Conservation (phyloP, 306 rosid species). For the Luffa acutangula region DNA sequence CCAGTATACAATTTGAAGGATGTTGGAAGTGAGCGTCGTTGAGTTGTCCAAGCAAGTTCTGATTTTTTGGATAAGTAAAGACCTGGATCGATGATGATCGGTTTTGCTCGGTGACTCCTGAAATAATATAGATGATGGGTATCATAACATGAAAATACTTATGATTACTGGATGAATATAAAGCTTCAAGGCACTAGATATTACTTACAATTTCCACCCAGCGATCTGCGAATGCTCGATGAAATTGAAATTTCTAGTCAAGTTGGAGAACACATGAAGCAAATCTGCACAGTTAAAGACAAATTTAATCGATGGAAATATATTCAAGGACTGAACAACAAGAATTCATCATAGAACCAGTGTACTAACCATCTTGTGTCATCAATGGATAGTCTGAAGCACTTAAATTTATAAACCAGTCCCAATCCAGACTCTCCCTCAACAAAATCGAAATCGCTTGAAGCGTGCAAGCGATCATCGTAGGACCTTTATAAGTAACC, state of each 20-base stretch:
- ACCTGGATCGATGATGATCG: slow-evolving; percentile 63
- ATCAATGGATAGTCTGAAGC: slow-evolving; percentile 97
- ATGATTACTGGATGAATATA: neutral
- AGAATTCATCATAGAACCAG: neutral
- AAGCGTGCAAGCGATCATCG: slow-evolving; percentile 95
- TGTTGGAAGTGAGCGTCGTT: slow-evolving; percentile 80
- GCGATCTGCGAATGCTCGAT: slow-evolving; percentile 59
- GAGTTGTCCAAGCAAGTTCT: slow-evolving; percentile 69
- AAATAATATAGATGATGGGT: slow-evolving; percentile 5
- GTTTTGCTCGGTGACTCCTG: slow-evolving; percentile 91
- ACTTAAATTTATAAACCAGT: slow-evolving; percentile 95
- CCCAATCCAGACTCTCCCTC: slow-evolving; percentile 65
- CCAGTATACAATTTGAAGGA: slow-evolving; percentile 79
- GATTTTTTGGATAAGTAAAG: slow-evolving; percentile 60
- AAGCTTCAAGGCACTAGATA: neutral
- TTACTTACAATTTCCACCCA: slow-evolving; percentile 91
- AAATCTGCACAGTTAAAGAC: slow-evolving; percentile 51
- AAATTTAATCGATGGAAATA: neutral
- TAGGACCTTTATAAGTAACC: slow-evolving; percentile 97
- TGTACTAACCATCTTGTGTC: slow-evolving; percentile 86
- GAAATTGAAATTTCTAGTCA: slow-evolving; percentile 76
- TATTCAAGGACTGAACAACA: neutral
- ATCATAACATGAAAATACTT: neutral
- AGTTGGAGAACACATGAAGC: slow-evolving; percentile 73
- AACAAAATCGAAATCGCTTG: slow-evolving; percentile 87